Evolutionary conservation across 2,329 filamentous ascomycete genomes (phyloP).

Genomic region (Hypoxylon sp.): DNA sequence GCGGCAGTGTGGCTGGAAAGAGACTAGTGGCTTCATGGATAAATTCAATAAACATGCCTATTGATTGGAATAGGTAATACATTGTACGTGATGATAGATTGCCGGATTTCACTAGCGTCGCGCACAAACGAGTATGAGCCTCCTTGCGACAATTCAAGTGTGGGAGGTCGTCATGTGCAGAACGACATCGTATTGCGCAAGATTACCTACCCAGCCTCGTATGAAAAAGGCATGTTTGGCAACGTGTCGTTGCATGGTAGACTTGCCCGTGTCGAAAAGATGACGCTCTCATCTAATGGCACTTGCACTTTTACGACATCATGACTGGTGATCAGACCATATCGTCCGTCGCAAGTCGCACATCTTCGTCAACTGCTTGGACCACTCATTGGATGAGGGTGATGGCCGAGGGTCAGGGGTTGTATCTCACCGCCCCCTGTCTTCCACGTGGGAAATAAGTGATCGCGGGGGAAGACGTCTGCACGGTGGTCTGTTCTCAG

Average conservation of each 20-base stretch:
- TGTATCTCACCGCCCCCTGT: slow-evolving; percentile 42
- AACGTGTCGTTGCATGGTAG: slow-evolving; percentile 18
- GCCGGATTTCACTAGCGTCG: slow-evolving; percentile 32
- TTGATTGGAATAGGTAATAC: slow-evolving; percentile 25
- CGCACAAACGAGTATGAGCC: slow-evolving; percentile 36
- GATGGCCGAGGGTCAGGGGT: slow-evolving; percentile 44
- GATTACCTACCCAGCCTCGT: slow-evolving; percentile 21
- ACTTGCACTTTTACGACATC: slow-evolving; percentile 24
- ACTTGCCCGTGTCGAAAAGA: slow-evolving; percentile 25
- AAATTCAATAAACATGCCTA: slow-evolving; percentile 32
- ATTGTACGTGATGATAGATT: slow-evolving; percentile 25
- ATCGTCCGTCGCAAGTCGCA: slow-evolving; percentile 40
- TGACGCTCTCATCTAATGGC: slow-evolving; percentile 20
- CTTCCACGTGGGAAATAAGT: slow-evolving; percentile 47
- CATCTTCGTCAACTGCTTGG: slow-evolving; percentile 31
- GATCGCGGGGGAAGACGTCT: slow-evolving; percentile 46
- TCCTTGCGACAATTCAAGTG: slow-evolving; percentile 40
- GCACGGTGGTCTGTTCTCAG: slow-evolving; percentile 47
- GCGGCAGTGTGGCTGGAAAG: slow-evolving; percentile 29
- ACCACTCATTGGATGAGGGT: slow-evolving; percentile 31
- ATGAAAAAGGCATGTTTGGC: slow-evolving; percentile 25
- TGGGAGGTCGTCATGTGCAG: slow-evolving; percentile 36
- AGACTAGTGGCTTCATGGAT: slow-evolving; percentile 42
- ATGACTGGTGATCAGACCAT: slow-evolving; percentile 40
- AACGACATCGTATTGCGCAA: slow-evolving; percentile 18